Conservation (phyloP, 352 stramenopile genomes). For the Peronospora belbahrii region DNA sequence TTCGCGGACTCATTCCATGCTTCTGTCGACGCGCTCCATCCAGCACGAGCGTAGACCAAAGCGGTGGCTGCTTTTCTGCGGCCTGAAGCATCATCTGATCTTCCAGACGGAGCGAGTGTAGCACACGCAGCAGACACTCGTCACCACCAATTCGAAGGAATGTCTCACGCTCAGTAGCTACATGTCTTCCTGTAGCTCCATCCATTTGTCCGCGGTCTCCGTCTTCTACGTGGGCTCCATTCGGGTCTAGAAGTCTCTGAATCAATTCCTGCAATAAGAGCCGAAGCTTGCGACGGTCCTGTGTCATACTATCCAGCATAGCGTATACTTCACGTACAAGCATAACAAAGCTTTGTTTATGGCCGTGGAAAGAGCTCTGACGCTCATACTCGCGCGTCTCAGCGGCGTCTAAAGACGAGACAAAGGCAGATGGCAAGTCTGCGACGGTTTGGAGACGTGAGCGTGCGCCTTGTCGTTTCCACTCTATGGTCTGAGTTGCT, state of each 20-base stretch:
- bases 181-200: constrained; percentile 27
- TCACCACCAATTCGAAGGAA: constrained; percentile 69
- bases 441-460: constrained; percentile 41
- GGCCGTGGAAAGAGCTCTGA: constrained; percentile 37
- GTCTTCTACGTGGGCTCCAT: constrained; percentile 34
- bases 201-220: constrained; percentile 5
- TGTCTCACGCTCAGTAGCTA: constrained; percentile 45
- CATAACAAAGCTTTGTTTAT: constrained; percentile 36
- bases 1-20: constrained; percentile 28
- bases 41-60: constrained; percentile 28
- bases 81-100: constrained; percentile 23
- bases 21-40: constrained; percentile 24
- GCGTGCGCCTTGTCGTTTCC: constrained; percentile 30
- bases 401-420: constrained; percentile 35
- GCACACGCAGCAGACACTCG: constrained; percentile 65
- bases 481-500: constrained; percentile 24
- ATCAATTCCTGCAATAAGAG: constrained; percentile 63
- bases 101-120: constrained; percentile 57
- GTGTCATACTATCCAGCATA: constrained; percentile 34
- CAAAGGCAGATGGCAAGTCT: constrained; percentile 43
- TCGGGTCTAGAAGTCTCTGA: constrained; percentile 61
- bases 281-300: constrained; percentile 50
- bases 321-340: constrained; percentile 69
- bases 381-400: constrained; percentile 43
- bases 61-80: constrained; percentile 6